Evolutionary conservation across 768 basidiomycete species (phyloP), one percentile per base, ranked within the genome.

Genomic region (Dentipellis sp.): DNA sequence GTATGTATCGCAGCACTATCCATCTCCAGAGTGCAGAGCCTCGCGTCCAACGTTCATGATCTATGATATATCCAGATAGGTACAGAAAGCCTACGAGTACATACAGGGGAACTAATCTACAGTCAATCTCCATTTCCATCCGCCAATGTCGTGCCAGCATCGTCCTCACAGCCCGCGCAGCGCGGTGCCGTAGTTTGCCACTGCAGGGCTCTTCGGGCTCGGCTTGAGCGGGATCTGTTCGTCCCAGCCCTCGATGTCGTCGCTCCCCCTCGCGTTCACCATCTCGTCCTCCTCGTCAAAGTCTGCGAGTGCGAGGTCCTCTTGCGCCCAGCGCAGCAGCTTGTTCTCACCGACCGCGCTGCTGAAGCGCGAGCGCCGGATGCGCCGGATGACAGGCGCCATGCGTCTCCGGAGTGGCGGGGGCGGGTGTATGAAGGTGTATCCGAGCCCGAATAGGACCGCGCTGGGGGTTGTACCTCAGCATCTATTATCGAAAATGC

Each of bases 221-320:
- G 58, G 49, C 39, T 52, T 59, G 21, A 63, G 42, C 12, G 62
- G 59, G 40, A 63, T 53, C 39, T 63, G 54, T 37, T 63, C 58
- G 23, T 58, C 53, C 7, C 19, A 35, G 4, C 21, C 56, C 11
- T 34, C 34, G 35, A 11, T 38, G n/a, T 57, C 56, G 0, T 34
- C 16, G n/a, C 56, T 52, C 11, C 46, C 51, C n/a, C 45, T 56
- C 47, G 53, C 54, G 34, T 63, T 63, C 2, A 63, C 62, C 62
- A 63, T 63, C 38, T 61, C 59, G 40, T 61, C 62, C 34, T 23
- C 59, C 19, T 63, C 62, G 34, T 17, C 51, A n/a, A 48, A 55
- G 4, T 55, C 59, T 10, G 35, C 47, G 12, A 52, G 40, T 17
- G 52, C 55, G 7, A 56, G 11, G 21, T 62, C 62, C 52, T 63